A percentile compares a stretch with the other conserved stretches of the same genome.
These are phyloP conservation scores for Euphrasia arctica DNA, from an alignment of 305 asterid species.

Conservation along the genomic window DNA sequence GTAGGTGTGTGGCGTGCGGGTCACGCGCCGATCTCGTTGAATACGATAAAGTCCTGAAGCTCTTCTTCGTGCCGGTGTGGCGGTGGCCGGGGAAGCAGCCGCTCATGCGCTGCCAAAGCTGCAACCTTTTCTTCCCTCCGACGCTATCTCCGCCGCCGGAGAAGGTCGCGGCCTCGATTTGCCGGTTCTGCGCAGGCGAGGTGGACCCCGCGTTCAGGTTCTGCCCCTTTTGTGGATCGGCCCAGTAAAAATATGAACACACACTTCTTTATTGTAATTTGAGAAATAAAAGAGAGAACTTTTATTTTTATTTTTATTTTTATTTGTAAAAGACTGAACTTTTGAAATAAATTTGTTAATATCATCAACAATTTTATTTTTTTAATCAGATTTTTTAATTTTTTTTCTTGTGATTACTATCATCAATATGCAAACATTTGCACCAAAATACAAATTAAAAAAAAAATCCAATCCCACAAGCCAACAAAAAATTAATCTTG, in stretches of 20 bases:
- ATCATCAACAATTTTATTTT: too few relatives aligned
- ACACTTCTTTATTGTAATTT: too few relatives aligned
- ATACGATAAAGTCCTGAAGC: constrained; percentile 70
- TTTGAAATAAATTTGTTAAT: too few relatives aligned
- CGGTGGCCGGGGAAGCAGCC: constrained; percentile 80
- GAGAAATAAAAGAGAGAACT: too few relatives aligned
- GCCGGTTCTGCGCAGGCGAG: constrained; percentile 27
- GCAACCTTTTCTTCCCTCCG: constrained; percentile 62
- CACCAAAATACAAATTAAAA: constrained; percentile 19
- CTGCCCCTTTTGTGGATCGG: constrained; percentile 35
- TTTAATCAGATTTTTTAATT: too few relatives aligned
- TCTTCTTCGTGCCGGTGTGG: constrained; percentile 86
- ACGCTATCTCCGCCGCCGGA: constrained; percentile 37
- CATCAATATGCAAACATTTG: background rate
- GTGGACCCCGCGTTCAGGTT: constrained; percentile 32
- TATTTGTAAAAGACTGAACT: too few relatives aligned
- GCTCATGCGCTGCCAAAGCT: constrained; percentile 53
- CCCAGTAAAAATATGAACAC: constrained; percentile 13
- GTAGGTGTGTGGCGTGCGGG: constrained; percentile 75
- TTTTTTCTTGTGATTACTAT: too few relatives aligned
- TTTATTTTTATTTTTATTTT: too few relatives aligned
- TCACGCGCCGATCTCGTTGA: constrained; percentile 73
- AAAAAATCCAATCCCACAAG: constrained; percentile 14
- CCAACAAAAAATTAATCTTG: constrained; percentile 27
- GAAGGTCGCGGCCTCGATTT: constrained; percentile 27